Base-by-base conservation (phyloP, 139 green algal species). In the Zygnema cylindricum region DNA sequence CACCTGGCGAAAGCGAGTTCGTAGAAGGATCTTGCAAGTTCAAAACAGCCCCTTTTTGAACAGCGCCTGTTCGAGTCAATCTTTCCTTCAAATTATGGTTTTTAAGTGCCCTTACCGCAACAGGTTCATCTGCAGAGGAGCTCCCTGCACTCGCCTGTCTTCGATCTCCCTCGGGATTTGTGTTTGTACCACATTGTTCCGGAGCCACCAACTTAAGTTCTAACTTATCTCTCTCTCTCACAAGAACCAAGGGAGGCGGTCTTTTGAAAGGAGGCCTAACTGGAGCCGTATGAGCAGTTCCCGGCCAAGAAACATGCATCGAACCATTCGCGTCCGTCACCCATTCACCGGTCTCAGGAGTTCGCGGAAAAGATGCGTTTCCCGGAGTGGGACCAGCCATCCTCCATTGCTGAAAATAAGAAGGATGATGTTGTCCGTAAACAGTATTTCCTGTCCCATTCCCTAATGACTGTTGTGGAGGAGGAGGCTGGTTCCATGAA, bases 161-260 rank as follows among this genome's bases (percentile, higher is more conserved):
- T 7, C 49, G 49, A 63, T 25, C 49, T 16, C 7, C n/a, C n/a
- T n/a, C n/a, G n/a, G n/a, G n/a, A n/a, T n/a, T n/a, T n/a, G n/a
- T n/a, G n/a, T n/a, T 63, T 16, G 49, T 63, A 63, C 7, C 16
- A 16, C 7, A 63, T 7, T 7, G 49, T 63, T 79, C 71, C 3
- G 71, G 39, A 11, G 71, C 39, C 7, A 79, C 71, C 38, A 79
- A 16, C 71, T 79, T 79, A 16, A 79, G 40, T 11, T 79, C 71
- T 7, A 79, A 16, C 39, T 49, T 79, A 49, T 79, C 41, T 16
- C 71, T 49, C 7, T 79, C 71, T 7, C 71, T 3, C 7, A 79
- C 41, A 3, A 79, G 71, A 7, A 79, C 71, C 7, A 79, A 16
- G 7, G 71, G 71, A 16, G 71, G 71, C 41, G 71, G 71, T 16